These are phyloP conservation scores for Saccharomycopsis javanensis DNA, from an alignment of 805 yeast species.

Conservation along the genomic window DNA sequence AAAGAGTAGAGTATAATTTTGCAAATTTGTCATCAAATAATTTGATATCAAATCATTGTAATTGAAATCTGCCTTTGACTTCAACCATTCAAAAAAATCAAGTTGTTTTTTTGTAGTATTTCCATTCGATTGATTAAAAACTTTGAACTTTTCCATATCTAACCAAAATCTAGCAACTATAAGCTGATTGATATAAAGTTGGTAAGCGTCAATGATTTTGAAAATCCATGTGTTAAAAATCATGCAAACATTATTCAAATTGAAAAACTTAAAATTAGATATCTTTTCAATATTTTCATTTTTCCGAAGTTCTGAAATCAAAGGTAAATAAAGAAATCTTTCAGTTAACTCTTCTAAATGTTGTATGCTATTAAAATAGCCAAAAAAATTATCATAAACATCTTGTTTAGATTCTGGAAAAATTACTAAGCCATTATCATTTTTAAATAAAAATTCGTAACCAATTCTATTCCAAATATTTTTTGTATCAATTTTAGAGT, in stretches of 20 bases:
- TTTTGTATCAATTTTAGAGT: conserved; percentile 14
- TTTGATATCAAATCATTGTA: conserved; percentile 15
- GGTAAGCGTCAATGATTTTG: conserved; percentile 18
- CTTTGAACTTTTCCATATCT: conserved; percentile 19
- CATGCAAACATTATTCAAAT: conserved; percentile 16
- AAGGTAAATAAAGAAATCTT: conserved; percentile 11
- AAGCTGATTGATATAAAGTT: conserved; percentile 18
- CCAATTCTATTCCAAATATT: conserved; percentile 20
- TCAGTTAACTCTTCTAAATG: conserved; percentile 17
- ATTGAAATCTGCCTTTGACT: conserved; percentile 15
- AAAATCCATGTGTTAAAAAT: conserved; percentile 18
- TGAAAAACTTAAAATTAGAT: conserved; percentile 5
- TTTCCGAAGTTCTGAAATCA: conserved; percentile 13
- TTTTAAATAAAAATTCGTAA: conserved; percentile 16
- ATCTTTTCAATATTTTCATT: background rate
- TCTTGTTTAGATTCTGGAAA: conserved; percentile 19
- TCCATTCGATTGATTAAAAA: background rate
- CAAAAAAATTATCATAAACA: conserved; percentile 19
- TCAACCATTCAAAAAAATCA: conserved; percentile 18
- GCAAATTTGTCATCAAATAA: conserved; percentile 16
- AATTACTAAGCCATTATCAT: conserved; percentile 12
- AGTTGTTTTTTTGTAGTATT: background rate
- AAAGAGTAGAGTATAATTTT: conserved; percentile 11
- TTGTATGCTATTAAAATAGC: conserved; percentile 18
- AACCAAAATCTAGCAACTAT: conserved; percentile 19